Evolutionary conservation across 305 asterid genomes (phyloP), one percentile per base, ranked within the genome.

Genomic region (Nicotiana rustica): DNA sequence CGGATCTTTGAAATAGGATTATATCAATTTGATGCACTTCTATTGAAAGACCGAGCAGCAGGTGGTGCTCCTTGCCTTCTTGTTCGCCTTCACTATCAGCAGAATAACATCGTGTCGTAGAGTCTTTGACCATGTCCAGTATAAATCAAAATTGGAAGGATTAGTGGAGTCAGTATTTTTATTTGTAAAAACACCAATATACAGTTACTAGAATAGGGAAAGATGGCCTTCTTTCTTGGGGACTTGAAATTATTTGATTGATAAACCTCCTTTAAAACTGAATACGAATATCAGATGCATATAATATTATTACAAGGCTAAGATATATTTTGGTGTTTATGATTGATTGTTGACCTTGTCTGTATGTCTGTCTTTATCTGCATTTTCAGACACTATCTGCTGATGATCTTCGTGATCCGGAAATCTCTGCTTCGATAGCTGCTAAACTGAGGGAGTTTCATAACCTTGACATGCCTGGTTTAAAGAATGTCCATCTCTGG

Each of bases 351-450:
- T 75, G 78, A 29, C 66, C 68, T 79, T n/a, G 25, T 64, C 57
- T 81, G 82, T 60, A 2, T 47, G 8, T 25, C 80, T 31, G 38
- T 79, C 70, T 15, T 41, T 77, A 56, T 73, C 35, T 75, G 57
- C 77, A 65, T 73, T 73, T 71, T 82, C 89, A 95, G 99, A 95
- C 99, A 10, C 93, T 94, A 71, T 91, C 97, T 82, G 93, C 97
- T 79, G 84, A 79, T 14, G 97, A 96, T 81, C 93, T 96, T 66
- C 95, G 96, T 7, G 90, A 91, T 67, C 90, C 93, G 0, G 93
- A 90, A 71, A 89, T 87, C 49, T 91, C 96, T 35, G 80, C 89
- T 19, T 88, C 89, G 10, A 87, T 93, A 82, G 98, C 98, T 64
- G 87, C 86, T 3, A 92, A 91, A 82, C 70, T 96, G 92, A 89